A percentile compares a stretch with the other conserved stretches of the same genome.
phyloP scores from a whole-genome alignment of 805 yeast genomes.

The Kockiozyma suomiensis region DNA sequence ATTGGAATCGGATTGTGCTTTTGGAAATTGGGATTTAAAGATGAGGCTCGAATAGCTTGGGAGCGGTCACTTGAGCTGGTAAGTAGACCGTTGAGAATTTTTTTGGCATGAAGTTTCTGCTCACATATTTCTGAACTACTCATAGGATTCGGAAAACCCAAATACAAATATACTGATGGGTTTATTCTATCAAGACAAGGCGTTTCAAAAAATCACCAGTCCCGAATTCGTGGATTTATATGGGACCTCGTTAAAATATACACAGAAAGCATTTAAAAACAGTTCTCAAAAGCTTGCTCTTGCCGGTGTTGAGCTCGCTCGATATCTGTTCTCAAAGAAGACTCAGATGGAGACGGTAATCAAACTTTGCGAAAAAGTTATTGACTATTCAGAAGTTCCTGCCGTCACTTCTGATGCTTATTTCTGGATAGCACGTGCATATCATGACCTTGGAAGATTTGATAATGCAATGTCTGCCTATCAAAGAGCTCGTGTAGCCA shows the following conservation, averaged over 20 bases:
- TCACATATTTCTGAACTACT: too few species aligned
- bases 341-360: slow-evolving; percentile 57
- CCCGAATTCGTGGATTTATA: slow-evolving; percentile 66
- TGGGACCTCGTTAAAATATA: slow-evolving; percentile 55
- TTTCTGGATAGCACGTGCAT: slow-evolving; percentile 86
- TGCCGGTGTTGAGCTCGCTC: slow-evolving; percentile 65
- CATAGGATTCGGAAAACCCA: slow-evolving; percentile 54
- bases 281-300: slow-evolving; percentile 52
- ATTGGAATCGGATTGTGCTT: slow-evolving; percentile 93
- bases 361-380: slow-evolving; percentile 56
- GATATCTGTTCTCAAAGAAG: slow-evolving; percentile 71
- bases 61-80: slow-evolving; percentile 65
- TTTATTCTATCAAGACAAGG: slow-evolving; percentile 66
- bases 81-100: background rate
- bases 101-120: background rate
- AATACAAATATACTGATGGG: slow-evolving; percentile 68
- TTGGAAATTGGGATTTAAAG: slow-evolving; percentile 81
- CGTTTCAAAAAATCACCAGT: slow-evolving; percentile 55
- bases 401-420: slow-evolving; percentile 60
- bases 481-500: slow-evolving; percentile 67
- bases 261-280: slow-evolving; percentile 46
- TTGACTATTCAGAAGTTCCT: slow-evolving; percentile 47
- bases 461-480: slow-evolving; percentile 72
- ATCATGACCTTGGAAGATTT: slow-evolving; percentile 61
- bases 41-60: slow-evolving; percentile 83